Evolutionary conservation across 495 filamentous ascomycete species (phyloP).

Genomic region (Aspergillus panamensis): DNA sequence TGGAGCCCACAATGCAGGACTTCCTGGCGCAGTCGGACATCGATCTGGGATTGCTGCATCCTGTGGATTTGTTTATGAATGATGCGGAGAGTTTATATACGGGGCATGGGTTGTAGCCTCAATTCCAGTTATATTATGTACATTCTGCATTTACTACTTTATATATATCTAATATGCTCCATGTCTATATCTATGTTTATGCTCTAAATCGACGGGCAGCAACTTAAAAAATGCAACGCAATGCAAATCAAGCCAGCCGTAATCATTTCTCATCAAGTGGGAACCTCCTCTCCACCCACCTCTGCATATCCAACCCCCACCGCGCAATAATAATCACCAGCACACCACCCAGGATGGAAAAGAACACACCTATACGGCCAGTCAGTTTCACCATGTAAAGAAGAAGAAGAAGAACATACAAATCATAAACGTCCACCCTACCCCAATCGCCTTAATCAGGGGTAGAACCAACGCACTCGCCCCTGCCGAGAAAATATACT

Average conservation of each 20-base stretch:
- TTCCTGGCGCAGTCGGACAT: slow-evolving; percentile 45
- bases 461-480: slow-evolving; percentile 63
- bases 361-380: slow-evolving; percentile 30
- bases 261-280: slow-evolving; percentile 19
- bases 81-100: slow-evolving; percentile 41
- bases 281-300: slow-evolving; percentile 36
- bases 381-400: neutral
- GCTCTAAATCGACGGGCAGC: neutral
- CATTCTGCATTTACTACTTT: neutral
- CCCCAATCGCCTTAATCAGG: slow-evolving; percentile 60
- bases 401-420: slow-evolving; percentile 23
- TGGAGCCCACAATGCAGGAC: slow-evolving; percentile 47
- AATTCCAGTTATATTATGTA: neutral
- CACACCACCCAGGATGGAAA: slow-evolving; percentile 33
- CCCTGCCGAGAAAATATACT: slow-evolving; percentile 65
- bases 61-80: slow-evolving; percentile 41
- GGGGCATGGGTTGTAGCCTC: slow-evolving; percentile 29
- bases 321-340: slow-evolving; percentile 34
- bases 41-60: slow-evolving; percentile 38
- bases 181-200: neutral
- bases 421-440: slow-evolving; percentile 56
- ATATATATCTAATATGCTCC: neutral
- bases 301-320: slow-evolving; percentile 45
- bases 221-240: neutral
- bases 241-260: neutral